Evolutionary conservation across 1,139 yeast genomes (phyloP), one percentile per base, ranked within the genome.

Genomic region (Blastobotrys indianensis): DNA sequence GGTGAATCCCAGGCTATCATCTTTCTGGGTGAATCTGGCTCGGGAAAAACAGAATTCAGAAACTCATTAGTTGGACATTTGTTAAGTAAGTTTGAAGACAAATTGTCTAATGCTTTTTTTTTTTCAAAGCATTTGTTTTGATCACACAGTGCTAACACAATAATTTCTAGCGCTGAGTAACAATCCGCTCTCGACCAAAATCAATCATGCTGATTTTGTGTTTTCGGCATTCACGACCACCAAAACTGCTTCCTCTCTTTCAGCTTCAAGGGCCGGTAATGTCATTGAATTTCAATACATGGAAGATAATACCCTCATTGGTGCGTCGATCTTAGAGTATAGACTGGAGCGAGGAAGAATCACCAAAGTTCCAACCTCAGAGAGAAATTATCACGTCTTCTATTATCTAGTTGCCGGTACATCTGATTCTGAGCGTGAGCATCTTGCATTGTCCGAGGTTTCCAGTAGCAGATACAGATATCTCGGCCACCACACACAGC

Each of bases 361-460:
- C 45, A 66, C 73, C 9, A 55, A 58, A n/a, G 67, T 69, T 1
- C 70, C 69, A 13, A 67, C 73, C 2, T 66, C 66, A 20, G 74
- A 69, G 53, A 61, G 73, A 34, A 69, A 69, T 53, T 69, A 63
- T 51, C 72, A 69, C 42, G 66, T 68, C 5, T 68, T 69, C 49
- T 69, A 69, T 52, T 65, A 66, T 47, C 63, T 69, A 41, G 51
- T 68, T 12, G 60, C 69, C 16, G 74, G 74, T 8, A 61, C 68
- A 23, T 61, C 69, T 12, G 62, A 61, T 10, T 59, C 67, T 5
- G 74, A 69, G 46, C 55, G 67, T 29, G 63, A 60, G 12, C 72
- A 68, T 51, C 55, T 69, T 39, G 67, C 61, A 13, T 55, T 69
- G 33, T 57, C 57, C 12, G 62, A 62, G 39, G 54, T 57, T 32